Conservation (phyloP, 768 basidiomycete genomes). For the Stropharia rugosoannulata region DNA sequence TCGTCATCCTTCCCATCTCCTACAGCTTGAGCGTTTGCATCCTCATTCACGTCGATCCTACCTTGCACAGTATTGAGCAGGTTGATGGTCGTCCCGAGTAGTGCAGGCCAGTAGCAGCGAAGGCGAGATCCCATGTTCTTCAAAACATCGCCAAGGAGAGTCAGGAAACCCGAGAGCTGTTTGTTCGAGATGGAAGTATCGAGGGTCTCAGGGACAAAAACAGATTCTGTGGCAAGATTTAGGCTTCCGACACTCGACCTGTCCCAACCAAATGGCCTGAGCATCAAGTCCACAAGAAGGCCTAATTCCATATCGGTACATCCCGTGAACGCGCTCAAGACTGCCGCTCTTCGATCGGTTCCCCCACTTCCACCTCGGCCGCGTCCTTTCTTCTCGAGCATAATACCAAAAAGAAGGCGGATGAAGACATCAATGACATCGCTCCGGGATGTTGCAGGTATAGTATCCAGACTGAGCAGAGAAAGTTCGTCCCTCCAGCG, state of each 20-base stretch:
- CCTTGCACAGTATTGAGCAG: slow-evolving; percentile 66
- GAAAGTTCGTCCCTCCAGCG: slow-evolving; percentile 89
- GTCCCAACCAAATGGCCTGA: slow-evolving; percentile 60
- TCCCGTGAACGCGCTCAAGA: slow-evolving; percentile 67
- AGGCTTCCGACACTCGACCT: slow-evolving; percentile 7
- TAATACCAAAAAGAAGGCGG: slow-evolving; percentile 82
- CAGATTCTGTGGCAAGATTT: neutral
- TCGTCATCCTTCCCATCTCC: slow-evolving; percentile 20
- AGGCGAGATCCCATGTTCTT: slow-evolving; percentile 79
- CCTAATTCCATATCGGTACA: slow-evolving; percentile 74
- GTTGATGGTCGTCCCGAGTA: slow-evolving; percentile 69
- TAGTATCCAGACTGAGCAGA: slow-evolving; percentile 59
- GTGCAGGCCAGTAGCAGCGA: slow-evolving; percentile 66
- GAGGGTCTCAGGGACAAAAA: slow-evolving; percentile 8
- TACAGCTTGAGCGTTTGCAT: slow-evolving; percentile 19
- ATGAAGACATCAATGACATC: slow-evolving; percentile 71
- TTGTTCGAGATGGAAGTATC: slow-evolving; percentile 39
- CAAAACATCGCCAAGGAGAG: slow-evolving; percentile 80
- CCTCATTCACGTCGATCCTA: slow-evolving; percentile 39
- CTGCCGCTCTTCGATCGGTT: slow-evolving; percentile 71
- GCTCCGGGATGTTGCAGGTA: slow-evolving; percentile 53
- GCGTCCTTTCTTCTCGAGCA: slow-evolving; percentile 78
- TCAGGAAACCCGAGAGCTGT: slow-evolving; percentile 84
- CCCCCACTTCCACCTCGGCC: slow-evolving; percentile 67
- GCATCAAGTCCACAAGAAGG: slow-evolving; percentile 84